Percentiles rank a stretch among this genome's conserved stretches.
phyloP scores from a whole-genome alignment of 2,329 filamentous ascomycete species.

The Microsporum audouinii region DNA sequence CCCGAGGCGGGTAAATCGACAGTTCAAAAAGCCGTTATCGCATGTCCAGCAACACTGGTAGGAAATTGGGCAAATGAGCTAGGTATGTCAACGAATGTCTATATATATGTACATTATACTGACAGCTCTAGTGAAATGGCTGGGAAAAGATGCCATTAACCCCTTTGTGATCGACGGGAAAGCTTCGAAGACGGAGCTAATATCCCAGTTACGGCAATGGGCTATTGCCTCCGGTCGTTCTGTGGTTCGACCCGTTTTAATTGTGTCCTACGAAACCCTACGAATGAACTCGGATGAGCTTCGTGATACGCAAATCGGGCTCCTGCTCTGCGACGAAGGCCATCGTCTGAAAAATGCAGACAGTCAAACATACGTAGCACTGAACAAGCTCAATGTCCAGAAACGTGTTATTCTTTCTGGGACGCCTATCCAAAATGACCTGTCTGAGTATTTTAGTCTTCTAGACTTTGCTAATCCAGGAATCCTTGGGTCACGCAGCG shows the following conservation, averaged over 20 bases:
- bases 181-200: constrained; percentile 86
- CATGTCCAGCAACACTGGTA: constrained; percentile 90
- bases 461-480: constrained; percentile 95
- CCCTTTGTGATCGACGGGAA: constrained; percentile 97
- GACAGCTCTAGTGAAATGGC: constrained; percentile 61
- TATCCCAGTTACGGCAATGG: constrained; percentile 85
- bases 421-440: constrained; percentile 93
- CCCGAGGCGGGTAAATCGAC: constrained; percentile 87
- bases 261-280: constrained; percentile 94
- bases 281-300: constrained; percentile 84
- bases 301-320: constrained; percentile 76
- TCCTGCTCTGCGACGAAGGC: constrained; percentile 91
- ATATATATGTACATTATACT: constrained; percentile 10
- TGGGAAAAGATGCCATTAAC: constrained; percentile 77
- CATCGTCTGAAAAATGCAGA: constrained; percentile 95
- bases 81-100: constrained; percentile 21
- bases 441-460: constrained; percentile 95
- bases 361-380: constrained; percentile 82
- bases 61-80: constrained; percentile 97
- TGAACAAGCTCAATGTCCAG: constrained; percentile 82
- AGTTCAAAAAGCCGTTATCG: constrained; percentile 94
- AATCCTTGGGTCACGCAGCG: constrained; percentile 72
- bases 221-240: constrained; percentile 80
- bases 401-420: constrained; percentile 89
- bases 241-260: constrained; percentile 83